Conservation (phyloP, 2,329 filamentous ascomycete species). For the Harringtonia lauricola region DNA sequence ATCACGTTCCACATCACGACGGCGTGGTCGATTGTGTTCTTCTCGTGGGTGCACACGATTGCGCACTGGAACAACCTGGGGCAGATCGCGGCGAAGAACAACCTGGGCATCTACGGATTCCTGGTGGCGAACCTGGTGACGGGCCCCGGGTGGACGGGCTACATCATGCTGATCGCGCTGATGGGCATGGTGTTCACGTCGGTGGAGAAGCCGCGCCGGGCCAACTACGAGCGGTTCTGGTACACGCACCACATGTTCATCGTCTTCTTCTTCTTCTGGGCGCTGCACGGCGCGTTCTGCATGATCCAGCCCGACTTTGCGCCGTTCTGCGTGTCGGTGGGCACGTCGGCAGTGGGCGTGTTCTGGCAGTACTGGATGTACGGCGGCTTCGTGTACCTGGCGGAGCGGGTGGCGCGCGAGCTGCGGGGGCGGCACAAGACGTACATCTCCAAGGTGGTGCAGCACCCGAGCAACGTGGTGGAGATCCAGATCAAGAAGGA, state of each 20-base stretch:
- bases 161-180: constrained; percentile 69
- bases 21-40: constrained; percentile 82
- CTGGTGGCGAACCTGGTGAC: constrained; percentile 67
- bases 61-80: constrained; percentile 84
- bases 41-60: constrained; percentile 76
- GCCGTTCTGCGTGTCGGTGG: constrained; percentile 63
- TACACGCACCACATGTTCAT: constrained; percentile 84
- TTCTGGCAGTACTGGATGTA: constrained; percentile 89
- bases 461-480: constrained; percentile 79
- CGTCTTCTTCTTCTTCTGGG: constrained; percentile 83
- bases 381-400: constrained; percentile 68
- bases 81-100: constrained; percentile 62
- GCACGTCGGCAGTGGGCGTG: constrained; percentile 56
- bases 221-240: constrained; percentile 86
- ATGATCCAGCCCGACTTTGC: constrained; percentile 81
- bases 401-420: constrained; percentile 69
- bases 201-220: constrained; percentile 63
- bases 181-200: constrained; percentile 73
- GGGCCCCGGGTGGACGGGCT: constrained; percentile 77
- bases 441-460: constrained; percentile 79
- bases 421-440: constrained; percentile 73
- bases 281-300: constrained; percentile 80
- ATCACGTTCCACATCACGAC: constrained; percentile 80
- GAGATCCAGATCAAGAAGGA: constrained; percentile 92
- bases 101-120: constrained; percentile 68